These are phyloP conservation scores for Sungouiella blattae DNA, from an alignment of 805 yeast genomes.

Conservation along the genomic window DNA sequence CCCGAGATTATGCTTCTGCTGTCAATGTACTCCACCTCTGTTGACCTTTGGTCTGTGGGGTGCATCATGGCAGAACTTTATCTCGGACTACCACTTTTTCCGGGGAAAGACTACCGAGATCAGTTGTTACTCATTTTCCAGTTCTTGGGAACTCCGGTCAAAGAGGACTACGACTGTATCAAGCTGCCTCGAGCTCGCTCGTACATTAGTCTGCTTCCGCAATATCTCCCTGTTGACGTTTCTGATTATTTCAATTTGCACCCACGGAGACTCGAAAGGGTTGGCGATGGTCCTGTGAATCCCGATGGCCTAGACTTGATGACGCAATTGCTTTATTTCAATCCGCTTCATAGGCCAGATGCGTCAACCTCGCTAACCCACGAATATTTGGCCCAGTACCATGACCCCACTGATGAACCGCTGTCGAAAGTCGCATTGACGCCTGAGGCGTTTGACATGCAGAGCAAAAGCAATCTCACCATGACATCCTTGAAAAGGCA, in stretches of 20 bases:
- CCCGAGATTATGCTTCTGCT: constrained; percentile 78
- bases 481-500: constrained; percentile 11
- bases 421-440: constrained; percentile 9
- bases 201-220: constrained; percentile 15
- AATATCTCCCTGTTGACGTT: constrained; percentile 4
- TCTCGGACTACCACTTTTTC: constrained; percentile 60
- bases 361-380: constrained; percentile 12
- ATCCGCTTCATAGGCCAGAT: constrained; percentile 10
- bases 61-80: constrained; percentile 73
- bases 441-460: constrained; percentile 14
- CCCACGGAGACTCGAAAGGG: constrained; percentile 11
- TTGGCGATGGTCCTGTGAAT: constrained; percentile 11
- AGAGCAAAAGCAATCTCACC: constrained; percentile 8
- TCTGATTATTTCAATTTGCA: constrained; percentile 7
- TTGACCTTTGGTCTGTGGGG: constrained; percentile 80
- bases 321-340: constrained; percentile 11
- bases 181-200: constrained; percentile 13
- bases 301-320: constrained; percentile 13
- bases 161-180: constrained; percentile 12
- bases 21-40: constrained; percentile 70
- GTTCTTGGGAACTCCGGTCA: constrained; percentile 64
- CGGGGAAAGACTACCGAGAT: constrained; percentile 71
- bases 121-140: constrained; percentile 66
- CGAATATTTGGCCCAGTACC: constrained; percentile 91
- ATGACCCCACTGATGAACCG: constrained; percentile 52